These are phyloP conservation scores for Mycosphaerella arachidis DNA, from an alignment of 2,329 filamentous ascomycete species.

Conservation along the genomic window DNA sequence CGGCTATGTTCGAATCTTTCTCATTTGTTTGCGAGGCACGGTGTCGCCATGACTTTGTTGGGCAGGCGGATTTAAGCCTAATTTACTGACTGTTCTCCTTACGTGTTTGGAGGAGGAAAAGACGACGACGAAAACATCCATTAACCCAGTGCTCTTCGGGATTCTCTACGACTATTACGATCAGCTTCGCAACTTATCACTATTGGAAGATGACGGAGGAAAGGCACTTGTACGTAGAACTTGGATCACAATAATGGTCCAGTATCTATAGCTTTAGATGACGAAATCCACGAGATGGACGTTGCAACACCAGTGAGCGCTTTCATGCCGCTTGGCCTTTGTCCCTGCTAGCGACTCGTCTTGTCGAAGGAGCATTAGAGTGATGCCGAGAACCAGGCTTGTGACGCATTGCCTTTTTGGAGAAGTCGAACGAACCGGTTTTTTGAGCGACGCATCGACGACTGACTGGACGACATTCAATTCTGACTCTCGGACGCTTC, in stretches of 20 bases:
- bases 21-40: conserved; percentile 1
- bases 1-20: conserved; percentile 6
- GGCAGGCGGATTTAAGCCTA: conserved; percentile 14
- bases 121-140: background rate
- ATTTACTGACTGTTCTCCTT: conserved; percentile 11
- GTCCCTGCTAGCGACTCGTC: background rate
- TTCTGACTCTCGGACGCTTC: background rate
- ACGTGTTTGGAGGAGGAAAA: background rate
- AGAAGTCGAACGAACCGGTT: background rate
- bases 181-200: conserved; percentile 6
- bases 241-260: background rate
- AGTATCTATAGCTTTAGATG: conserved; percentile 11
- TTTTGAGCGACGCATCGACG: background rate
- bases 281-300: conserved; percentile 5
- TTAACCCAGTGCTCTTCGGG: conserved; percentile 7
- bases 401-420: background rate
- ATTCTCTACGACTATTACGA: conserved; percentile 22
- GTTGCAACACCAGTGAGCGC: background rate
- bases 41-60: conserved; percentile 4
- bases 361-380: background rate
- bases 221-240: conserved; percentile 11
- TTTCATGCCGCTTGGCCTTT: background rate
- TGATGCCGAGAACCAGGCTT: background rate
- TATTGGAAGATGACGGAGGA: conserved; percentile 2
- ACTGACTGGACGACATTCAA: background rate